Evolutionary conservation across 352 stramenopile species (phyloP).

Genomic region (Thraustotheca clavata): DNA sequence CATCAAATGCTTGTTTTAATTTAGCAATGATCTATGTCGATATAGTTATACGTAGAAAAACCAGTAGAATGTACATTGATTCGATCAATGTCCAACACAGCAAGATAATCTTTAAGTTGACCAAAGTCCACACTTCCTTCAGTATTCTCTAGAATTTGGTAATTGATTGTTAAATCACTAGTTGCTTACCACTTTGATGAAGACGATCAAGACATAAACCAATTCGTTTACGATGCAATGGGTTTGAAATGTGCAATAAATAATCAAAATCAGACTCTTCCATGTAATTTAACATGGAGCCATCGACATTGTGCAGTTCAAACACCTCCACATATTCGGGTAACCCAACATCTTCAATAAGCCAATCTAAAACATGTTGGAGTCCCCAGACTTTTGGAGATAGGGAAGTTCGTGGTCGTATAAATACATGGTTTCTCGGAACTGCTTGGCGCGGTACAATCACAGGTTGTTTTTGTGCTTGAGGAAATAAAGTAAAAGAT

Average conservation of each 20-base stretch:
- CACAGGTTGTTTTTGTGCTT: conserved; percentile 21
- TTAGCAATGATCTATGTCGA: conserved; percentile 29
- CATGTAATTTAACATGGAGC: conserved; percentile 48
- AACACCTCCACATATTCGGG: conserved; percentile 44
- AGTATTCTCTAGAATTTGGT: conserved; percentile 29
- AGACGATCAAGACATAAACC: conserved; percentile 51
- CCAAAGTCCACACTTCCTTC: conserved; percentile 52
- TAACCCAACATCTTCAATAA: conserved; percentile 39
- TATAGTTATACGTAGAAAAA: not conserved
- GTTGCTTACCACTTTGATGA: conserved; percentile 29
- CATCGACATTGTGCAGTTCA: conserved; percentile 48
- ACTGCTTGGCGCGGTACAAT: not conserved
- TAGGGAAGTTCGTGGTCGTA: not conserved
- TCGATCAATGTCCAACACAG: not conserved
- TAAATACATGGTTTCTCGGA: not conserved
- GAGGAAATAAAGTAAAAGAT: conserved; percentile 52
- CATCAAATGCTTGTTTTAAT: conserved; percentile 63
- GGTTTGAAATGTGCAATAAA: conserved; percentile 47
- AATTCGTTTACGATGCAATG: conserved; percentile 46
- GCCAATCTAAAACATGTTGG: conserved; percentile 43
- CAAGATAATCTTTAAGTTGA: conserved; percentile 42
- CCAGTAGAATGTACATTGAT: not conserved
- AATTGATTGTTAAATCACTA: not conserved
- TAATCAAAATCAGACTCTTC: conserved; percentile 53
- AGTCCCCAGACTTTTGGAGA: conserved; percentile 45